These are phyloP conservation scores for Gryganskiella cystojenkinii DNA, from an alignment of 192 early-diverging fungal species.

Conservation along the genomic window DNA sequence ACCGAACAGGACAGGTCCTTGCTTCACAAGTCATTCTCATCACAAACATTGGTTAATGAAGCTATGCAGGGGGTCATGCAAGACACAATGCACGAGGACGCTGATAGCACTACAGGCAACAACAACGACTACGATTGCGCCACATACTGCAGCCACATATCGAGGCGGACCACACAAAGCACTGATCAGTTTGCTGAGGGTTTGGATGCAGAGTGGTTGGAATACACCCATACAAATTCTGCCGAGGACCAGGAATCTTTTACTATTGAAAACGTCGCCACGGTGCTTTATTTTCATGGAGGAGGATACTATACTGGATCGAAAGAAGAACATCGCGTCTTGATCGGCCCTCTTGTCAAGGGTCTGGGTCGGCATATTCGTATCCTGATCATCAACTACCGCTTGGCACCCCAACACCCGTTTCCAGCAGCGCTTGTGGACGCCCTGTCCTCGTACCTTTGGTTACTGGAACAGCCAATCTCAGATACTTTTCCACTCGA, in stretches of 20 bases:
- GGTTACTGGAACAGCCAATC: conserved; percentile 64
- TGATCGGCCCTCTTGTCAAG: conserved; percentile 40
- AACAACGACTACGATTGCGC: too few species aligned
- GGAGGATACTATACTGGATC: conserved; percentile 72
- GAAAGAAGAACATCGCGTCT: conserved; percentile 54
- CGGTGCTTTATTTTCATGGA: conserved; percentile 81
- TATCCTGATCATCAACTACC: conserved; percentile 68
- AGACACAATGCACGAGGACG: too few species aligned
- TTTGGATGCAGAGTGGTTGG: conserved; percentile 38
- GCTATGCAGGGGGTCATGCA: background rate
- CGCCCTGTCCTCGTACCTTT: conserved; percentile 75
- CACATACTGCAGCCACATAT: too few species aligned
- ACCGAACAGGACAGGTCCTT: conserved; percentile 20
- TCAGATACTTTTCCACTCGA: conserved; percentile 47
- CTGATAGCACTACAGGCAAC: background rate
- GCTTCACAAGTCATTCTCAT: background rate
- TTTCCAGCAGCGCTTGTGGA: conserved; percentile 89
- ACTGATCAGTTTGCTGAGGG: conserved; percentile 29
- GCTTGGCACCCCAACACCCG: conserved; percentile 79
- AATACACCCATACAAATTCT: conserved; percentile 15
- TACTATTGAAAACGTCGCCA: conserved; percentile 15
- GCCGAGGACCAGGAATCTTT: background rate
- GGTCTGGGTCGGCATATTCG: conserved; percentile 24
- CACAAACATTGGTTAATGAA: background rate
- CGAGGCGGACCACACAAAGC: background rate